phyloP scores from a whole-genome alignment of 139 green algal genomes.

The Micractinium conductrix region DNA sequence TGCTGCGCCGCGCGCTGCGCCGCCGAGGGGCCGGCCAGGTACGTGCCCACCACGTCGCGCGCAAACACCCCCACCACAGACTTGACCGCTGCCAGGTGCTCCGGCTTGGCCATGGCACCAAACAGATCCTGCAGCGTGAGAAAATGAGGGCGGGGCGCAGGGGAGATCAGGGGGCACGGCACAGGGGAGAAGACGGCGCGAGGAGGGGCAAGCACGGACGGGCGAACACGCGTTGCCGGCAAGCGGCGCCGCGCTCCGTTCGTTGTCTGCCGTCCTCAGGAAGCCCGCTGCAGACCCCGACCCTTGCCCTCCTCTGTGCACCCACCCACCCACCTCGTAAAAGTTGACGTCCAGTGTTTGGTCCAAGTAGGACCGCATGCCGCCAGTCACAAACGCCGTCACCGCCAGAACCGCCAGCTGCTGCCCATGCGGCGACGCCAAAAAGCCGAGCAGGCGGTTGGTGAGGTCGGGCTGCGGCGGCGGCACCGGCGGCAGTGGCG shows the following conservation, averaged over 20 bases:
- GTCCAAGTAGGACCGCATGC: constrained; percentile 48
- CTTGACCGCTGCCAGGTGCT: constrained; percentile 48
- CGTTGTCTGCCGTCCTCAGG: too few species aligned
- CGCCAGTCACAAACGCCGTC: constrained; percentile 29
- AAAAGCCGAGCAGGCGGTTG: constrained; percentile 38
- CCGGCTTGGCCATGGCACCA: constrained; percentile 37
- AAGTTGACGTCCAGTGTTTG: constrained; percentile 49
- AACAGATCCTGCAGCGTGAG: constrained; percentile 37
- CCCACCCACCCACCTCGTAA: constrained; percentile 27
- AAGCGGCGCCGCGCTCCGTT: neutral
- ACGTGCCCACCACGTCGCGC: constrained; percentile 35
- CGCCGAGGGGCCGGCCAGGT: constrained; percentile 7
- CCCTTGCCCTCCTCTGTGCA: neutral
- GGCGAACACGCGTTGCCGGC: too few species aligned
- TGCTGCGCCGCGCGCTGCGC: neutral
- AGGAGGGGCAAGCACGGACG: too few species aligned
- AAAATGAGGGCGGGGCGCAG: too few species aligned
- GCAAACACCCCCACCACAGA: constrained; percentile 36
- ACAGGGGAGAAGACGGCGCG: too few species aligned
- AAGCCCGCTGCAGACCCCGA: neutral
- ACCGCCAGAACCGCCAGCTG: constrained; percentile 32
- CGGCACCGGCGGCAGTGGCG: neutral
- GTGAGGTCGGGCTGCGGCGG: constrained; percentile 9
- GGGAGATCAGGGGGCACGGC: too few species aligned
- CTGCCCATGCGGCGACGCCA: constrained; percentile 19